Evolutionary conservation across 441 rosid genomes (phyloP), one percentile per base, ranked within the genome.

Genomic region (Arabidopsis lyrata): DNA sequence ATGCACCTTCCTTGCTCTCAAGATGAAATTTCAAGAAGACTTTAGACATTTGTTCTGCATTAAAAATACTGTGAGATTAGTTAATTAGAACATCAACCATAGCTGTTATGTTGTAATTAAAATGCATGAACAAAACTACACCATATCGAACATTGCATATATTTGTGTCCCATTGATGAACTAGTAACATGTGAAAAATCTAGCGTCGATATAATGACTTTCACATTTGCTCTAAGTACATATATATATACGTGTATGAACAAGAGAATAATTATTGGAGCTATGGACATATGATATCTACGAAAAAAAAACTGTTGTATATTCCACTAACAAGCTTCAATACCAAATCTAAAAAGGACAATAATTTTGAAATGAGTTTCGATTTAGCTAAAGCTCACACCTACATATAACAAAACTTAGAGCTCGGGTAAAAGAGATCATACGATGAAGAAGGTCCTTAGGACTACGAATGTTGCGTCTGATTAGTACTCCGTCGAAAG

Each of bases 261-360:
- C 53, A 47, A 47, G 52, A 16, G 18, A 2, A 24, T 35, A 13
- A 47, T 22, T 38, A 4, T 2, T 38, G 44, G 39, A 39, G 55
- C 31, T 68, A 56, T 31, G 27, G 60, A 49, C 74, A 68, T 15
- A 44, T 50, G 49, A 27, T 39, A 56, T 47, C n/a, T 48, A 47
- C 36, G 39, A 27, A 54, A 36, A 34, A 11, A 1, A 0, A 5
- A 0, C 20, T 62, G 31, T 6, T 9, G 24, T 60, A 22, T 54
- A 27, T 63, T 63, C 60, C 18, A 18, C 53, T 38, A 47, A 55
- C 65, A 75, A 44, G 42, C 70, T 63, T 38, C 44, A 69, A 16
- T 54, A 29, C 53, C 18, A 68, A 3, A 52, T 61, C 15, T 24
- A 58, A 31, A 47, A 48, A 13, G 20, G n/a, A 65, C 65, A 11